Evolutionary conservation across 192 early-diverging fungal genomes (phyloP), one percentile per base, ranked within the genome.

Genomic region (Umbelopsis sp.): DNA sequence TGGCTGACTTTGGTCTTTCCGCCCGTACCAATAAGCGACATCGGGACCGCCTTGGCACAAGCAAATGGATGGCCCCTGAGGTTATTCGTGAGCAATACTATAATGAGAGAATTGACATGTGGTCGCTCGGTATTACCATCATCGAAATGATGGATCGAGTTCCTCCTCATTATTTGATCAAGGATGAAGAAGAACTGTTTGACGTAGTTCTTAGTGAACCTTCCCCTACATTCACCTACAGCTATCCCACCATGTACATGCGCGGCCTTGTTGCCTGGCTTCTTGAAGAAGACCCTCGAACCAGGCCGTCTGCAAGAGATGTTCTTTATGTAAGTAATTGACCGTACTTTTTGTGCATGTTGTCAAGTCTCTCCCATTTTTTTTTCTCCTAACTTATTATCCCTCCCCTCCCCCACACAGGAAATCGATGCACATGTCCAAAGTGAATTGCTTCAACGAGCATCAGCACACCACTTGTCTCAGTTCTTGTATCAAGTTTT

Each of bases 11-110:
- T 77, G 79, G 79, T 34, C 47, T 81, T 20, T 72, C 79, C 31
- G 71, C 79, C 38, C 72, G 75, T 32, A 51, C 43, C 9, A 44
- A 68, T 17, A 62, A 56, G 44, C 69, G 45, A 26, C 71, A 81
- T 51, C 51, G 70, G 31, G 79, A 81, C 43, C 71, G 79, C 44
- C 75, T 81, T 36, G 79, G 79, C 8, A 81, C 79, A 17, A 77
- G 74, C 65, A 76, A 77, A 71, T 81, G 79, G 79, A 85, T 85
- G 84, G 84, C 84, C 21, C 84, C 84, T 41, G 84, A 85, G 72
- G 80, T 85, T 36, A 76, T 85, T 51, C 66, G 65, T 32, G 77
- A 81, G 34, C 73, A 84, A 53, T 68, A 68, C 54, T 85, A 85
- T 53, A 72, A 73, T 45, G 74, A 84, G 50, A 81, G 78, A 69